Base-by-base conservation (phyloP, 2,329 filamentous ascomycete genomes). In the Ceratocystis alfenasii region DNA sequence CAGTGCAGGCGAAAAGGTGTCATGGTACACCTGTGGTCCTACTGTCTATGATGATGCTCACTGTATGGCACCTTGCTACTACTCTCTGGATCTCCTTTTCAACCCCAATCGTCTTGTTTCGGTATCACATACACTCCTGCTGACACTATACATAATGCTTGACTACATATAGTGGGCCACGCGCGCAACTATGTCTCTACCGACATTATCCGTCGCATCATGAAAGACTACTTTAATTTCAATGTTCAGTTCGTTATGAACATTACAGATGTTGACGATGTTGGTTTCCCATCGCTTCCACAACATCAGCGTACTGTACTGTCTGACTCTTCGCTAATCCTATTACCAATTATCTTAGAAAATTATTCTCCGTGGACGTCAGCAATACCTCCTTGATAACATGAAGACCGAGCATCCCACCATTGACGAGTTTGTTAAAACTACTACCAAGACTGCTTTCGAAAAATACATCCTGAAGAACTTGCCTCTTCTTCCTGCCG, bases 191-290 rank as follows among this genome's bases (percentile, higher is more conserved):
- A 95, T 82, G 89, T 95, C 69, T 89, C 87, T 62, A 93, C 89
- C 59, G 91, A 96, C 75, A 91, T 95, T 69, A 86, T 95, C 70
- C 83, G 91, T 68, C 85, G 91, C 71, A 89, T 95, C 71, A 77
- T 95, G 75, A 80, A 83, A 72, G 85, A 93, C 74, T 93, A 94
- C 76, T 95, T 95, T 74, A 84, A 85, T 68, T 94, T 88, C 74
- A 79, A 90, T 53, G 84, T 96, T 70, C 84, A 86, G 68, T 95
- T 95, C 76, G 89, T 95, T 70, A 94, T 95, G 87, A 95, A 95
- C 76, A 90, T 94, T 69, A 95, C 91, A 33, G 91, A 93, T 71
- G 82, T 93, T 48, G 88, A 91, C 70, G 86, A 89, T 85, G 71
- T 69, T 72, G 48, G 64, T 57, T 61, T 30, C 20, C 44, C 50